These are phyloP conservation scores for Nitzschia sp. DNA, from an alignment of 108 stramenopile genomes.

Conservation along the genomic window DNA sequence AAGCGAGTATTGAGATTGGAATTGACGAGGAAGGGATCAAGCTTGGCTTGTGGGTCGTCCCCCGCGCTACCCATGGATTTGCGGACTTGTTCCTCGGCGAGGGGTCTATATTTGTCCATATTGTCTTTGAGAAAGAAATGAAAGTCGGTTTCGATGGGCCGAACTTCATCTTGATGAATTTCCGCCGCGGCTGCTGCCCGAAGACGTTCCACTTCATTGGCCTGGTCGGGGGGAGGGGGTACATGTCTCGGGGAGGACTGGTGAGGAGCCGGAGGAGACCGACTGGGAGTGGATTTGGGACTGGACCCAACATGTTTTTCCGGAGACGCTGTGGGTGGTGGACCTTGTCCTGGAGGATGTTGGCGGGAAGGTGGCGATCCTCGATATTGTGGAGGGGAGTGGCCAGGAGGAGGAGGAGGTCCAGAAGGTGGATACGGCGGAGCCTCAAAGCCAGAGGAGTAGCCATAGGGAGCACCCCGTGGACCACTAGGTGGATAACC, in stretches of 20 bases:
- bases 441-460: conserved; percentile 1
- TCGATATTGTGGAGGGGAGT: neutral
- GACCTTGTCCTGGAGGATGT: neutral
- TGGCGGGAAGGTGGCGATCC: conserved; percentile 12
- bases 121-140: conserved; percentile 72
- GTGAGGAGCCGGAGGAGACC: conserved; percentile 4
- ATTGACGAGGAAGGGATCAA: conserved; percentile 58
- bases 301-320: neutral
- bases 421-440: conserved; percentile 15
- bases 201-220: conserved; percentile 45
- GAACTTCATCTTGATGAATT: conserved; percentile 49
- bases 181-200: conserved; percentile 36
- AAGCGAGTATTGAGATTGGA: conserved; percentile 73
- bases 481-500: neutral
- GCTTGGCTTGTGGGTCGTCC: conserved; percentile 14
- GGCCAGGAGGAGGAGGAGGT: neutral
- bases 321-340: neutral
- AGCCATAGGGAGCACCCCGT: conserved; percentile 6
- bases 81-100: conserved; percentile 53
- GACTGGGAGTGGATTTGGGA: conserved; percentile 19
- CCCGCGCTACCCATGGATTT: conserved; percentile 18
- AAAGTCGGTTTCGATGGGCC: conserved; percentile 85
- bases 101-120: conserved; percentile 28
- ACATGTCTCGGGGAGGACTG: neutral
- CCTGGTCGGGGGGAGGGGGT: conserved; percentile 16